Evolutionary conservation across 495 filamentous ascomycete species (phyloP).

Genomic region (Annulohypoxylon nitens): DNA sequence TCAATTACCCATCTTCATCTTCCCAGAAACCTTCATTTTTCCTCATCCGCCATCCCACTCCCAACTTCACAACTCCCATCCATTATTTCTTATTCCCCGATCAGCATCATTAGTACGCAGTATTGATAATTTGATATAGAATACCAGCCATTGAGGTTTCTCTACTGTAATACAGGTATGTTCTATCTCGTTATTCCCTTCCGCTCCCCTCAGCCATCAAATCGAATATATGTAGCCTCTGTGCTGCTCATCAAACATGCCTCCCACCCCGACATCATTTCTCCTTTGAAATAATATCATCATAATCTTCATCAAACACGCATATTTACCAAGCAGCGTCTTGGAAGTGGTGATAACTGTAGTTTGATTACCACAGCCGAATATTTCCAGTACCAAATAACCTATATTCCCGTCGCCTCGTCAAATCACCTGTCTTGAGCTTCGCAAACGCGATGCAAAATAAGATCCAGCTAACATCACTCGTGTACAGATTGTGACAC

Average conservation of each 20-base stretch:
- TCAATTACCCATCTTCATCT: neutral
- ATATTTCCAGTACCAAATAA: too few relatives aligned
- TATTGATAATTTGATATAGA: neutral
- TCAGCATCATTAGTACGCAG: neutral
- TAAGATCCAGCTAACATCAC: slow-evolving; percentile 42
- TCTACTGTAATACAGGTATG: neutral
- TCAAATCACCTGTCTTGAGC: slow-evolving; percentile 33
- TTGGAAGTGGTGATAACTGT: neutral
- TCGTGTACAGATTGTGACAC: slow-evolving; percentile 40
- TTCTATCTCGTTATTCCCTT: neutral
- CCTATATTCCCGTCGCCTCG: neutral
- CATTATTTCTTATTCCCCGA: neutral
- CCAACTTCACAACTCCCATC: neutral
- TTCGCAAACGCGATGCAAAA: slow-evolving; percentile 56
- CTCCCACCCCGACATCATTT: neutral
- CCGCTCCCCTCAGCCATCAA: neutral
- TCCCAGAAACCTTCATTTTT: neutral
- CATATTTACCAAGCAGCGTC: neutral
- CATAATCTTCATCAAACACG: slow-evolving; percentile 6
- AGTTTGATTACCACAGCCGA: neutral
- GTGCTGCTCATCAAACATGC: too few relatives aligned
- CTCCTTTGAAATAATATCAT: slow-evolving; percentile 27
- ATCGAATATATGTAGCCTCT: neutral
- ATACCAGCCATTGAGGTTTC: neutral
- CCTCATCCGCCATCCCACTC: neutral